phyloP scores from a whole-genome alignment of 352 stramenopile genomes.

The Phytopythium oedochilum region DNA sequence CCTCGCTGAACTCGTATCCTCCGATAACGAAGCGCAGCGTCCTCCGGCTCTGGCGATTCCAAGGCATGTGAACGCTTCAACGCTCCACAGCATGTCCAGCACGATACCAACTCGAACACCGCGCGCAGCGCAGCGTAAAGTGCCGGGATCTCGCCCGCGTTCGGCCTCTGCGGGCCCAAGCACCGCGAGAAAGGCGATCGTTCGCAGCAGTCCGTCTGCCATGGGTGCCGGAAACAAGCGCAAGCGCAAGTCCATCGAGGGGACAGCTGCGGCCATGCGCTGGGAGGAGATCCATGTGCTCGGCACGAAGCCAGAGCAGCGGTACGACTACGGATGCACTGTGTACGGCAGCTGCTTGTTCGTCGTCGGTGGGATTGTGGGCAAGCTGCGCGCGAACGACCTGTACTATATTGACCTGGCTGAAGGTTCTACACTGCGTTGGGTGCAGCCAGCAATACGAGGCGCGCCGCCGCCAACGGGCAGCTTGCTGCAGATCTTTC shows the following conservation, averaged over 20 bases:
- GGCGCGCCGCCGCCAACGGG: slow-evolving; percentile 32
- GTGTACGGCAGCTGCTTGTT: slow-evolving; percentile 35
- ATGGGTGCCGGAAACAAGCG: slow-evolving; percentile 1
- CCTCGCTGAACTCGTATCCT: slow-evolving; percentile 46
- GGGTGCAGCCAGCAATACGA: slow-evolving; percentile 26
- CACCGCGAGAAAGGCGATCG: not conserved
- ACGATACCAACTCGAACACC: not conserved
- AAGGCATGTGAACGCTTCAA: not conserved
- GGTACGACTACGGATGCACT: slow-evolving; percentile 52
- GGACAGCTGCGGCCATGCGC: slow-evolving; percentile 19
- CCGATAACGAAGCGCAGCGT: slow-evolving; percentile 18
- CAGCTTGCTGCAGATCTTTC: slow-evolving; percentile 48
- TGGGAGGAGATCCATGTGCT: slow-evolving; percentile 27
- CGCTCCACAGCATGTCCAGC: not conserved
- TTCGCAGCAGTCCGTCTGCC: not conserved
- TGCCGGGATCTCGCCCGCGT: not conserved
- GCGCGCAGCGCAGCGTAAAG: slow-evolving; percentile 1
- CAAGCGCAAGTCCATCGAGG: slow-evolving; percentile 29
- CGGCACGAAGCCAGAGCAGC: slow-evolving; percentile 25
- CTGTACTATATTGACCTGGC: slow-evolving; percentile 38
- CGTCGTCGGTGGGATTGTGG: slow-evolving; percentile 59
- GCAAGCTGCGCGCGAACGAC: slow-evolving; percentile 49
- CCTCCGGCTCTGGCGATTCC: not conserved
- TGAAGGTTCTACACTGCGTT: slow-evolving; percentile 14
- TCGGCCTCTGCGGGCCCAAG: not conserved